These are phyloP conservation scores for Colletotrichum plurivorum DNA, from an alignment of 2,329 filamentous ascomycete species.

Conservation along the genomic window DNA sequence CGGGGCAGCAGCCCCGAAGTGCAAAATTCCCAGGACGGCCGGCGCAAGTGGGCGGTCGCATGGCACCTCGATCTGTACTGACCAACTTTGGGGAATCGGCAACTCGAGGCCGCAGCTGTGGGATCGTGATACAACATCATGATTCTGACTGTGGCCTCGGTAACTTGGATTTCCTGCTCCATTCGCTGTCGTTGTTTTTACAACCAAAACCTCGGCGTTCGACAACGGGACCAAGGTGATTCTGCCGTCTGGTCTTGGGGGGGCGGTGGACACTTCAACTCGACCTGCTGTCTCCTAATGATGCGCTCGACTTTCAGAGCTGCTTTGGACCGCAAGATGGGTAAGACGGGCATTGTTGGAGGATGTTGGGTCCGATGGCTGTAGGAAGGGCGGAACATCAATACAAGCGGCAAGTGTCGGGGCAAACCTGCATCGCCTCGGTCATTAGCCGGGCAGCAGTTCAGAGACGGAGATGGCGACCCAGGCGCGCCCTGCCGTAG, in stretches of 20 bases:
- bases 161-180: slow-evolving; percentile 75
- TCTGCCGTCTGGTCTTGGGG: slow-evolving; percentile 63
- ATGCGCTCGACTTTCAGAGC: background rate
- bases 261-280: slow-evolving; percentile 76
- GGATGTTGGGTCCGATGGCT: background rate
- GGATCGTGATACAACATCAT: slow-evolving; percentile 26
- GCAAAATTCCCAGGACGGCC: slow-evolving; percentile 13
- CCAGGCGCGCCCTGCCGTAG: too few relatives aligned
- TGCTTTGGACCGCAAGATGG: too few relatives aligned
- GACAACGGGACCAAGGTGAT: slow-evolving; percentile 80
- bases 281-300: slow-evolving; percentile 61
- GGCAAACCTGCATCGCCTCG: background rate
- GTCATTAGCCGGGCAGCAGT: background rate
- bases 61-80: slow-evolving; percentile 37
- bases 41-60: slow-evolving; percentile 32
- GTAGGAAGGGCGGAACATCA: background rate
- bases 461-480: background rate
- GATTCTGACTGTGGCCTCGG: slow-evolving; percentile 48
- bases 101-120: background rate
- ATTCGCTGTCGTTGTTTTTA: slow-evolving; percentile 84
- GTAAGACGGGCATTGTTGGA: too few relatives aligned
- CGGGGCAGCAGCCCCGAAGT: background rate
- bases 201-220: slow-evolving; percentile 88
- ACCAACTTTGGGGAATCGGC: background rate
- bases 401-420: background rate